Conservation (phyloP, 257 asterid genomes). For the Przewalskia tangutica region DNA sequence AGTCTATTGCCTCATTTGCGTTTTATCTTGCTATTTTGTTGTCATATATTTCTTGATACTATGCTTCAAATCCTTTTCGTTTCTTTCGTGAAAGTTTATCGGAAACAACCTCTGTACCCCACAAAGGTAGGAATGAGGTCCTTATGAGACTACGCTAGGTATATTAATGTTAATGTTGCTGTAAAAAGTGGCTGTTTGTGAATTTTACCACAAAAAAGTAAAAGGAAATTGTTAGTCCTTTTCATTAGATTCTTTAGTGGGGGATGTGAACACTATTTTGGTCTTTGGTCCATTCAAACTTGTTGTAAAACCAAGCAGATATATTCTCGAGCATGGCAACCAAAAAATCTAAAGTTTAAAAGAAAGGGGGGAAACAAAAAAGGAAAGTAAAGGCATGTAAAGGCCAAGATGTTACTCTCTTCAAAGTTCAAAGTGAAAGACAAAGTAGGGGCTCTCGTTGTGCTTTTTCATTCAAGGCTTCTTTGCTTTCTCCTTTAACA, state of each 20-base stretch:
- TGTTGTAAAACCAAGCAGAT: slow-evolving; percentile 27
- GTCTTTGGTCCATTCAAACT: slow-evolving; percentile 48
- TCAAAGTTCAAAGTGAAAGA: slow-evolving; percentile 1
- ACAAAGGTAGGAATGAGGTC: too few species aligned
- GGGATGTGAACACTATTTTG: slow-evolving; percentile 41
- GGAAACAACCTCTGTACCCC: too few species aligned
- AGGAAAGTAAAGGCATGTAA: neutral
- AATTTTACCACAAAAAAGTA: neutral
- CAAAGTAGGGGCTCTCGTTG: neutral
- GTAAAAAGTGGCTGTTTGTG: too few species aligned
- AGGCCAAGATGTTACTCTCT: neutral
- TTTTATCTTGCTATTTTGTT: too few species aligned
- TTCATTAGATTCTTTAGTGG: slow-evolving; percentile 40
- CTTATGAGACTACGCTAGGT: too few species aligned
- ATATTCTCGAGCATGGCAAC: slow-evolving; percentile 22
- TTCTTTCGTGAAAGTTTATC: too few species aligned
- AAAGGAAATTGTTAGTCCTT: slow-evolving; percentile 42
- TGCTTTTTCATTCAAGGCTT: neutral
- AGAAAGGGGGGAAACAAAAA: neutral
- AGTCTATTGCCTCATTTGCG: too few species aligned
- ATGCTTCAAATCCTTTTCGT: too few species aligned
- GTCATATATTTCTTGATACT: too few species aligned
- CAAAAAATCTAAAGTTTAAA: neutral
- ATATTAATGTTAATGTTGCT: too few species aligned
- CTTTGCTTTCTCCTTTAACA: slow-evolving; percentile 1